A percentile compares a stretch with the other conserved stretches of the same genome.
phyloP scores from a whole-genome alignment of 2,329 filamentous ascomycete species.

The Gnomoniopsis sp. region DNA sequence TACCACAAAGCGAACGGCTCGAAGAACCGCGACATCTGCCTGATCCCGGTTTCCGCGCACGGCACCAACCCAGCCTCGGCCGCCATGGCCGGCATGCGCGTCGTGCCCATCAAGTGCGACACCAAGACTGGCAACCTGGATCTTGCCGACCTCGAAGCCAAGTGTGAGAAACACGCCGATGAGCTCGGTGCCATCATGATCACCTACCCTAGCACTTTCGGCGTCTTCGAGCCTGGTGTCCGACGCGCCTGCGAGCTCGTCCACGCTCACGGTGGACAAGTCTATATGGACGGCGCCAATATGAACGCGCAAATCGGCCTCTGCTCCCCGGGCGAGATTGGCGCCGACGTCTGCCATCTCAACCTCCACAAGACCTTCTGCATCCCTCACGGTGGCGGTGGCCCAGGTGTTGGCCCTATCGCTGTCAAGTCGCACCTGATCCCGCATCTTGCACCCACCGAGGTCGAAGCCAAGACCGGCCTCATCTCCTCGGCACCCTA shows the following conservation, averaged over 20 bases:
- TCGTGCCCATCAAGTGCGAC: constrained; percentile 90
- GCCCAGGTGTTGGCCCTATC: constrained; percentile 90
- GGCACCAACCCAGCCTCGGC: constrained; percentile 95
- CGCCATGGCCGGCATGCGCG: constrained; percentile 93
- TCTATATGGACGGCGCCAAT: constrained; percentile 98
- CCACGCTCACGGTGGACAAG: constrained; percentile 83
- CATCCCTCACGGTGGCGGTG: constrained; percentile 92
- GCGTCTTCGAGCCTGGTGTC: constrained; percentile 88
- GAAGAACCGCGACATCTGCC: constrained; percentile 80
- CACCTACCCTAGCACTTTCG: constrained; percentile 92
- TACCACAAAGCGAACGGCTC: constrained; percentile 68
- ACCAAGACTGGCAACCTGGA: constrained; percentile 84
- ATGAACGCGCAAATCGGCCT: constrained; percentile 98
- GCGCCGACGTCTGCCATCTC: constrained; percentile 93
- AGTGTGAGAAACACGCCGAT: constrained; percentile 83
- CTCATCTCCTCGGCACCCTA: constrained; percentile 79
- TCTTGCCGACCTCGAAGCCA: constrained; percentile 77
- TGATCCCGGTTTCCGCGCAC: constrained; percentile 93
- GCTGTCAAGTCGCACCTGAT: constrained; percentile 81
- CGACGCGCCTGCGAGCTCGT: constrained; percentile 83
- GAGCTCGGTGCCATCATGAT: constrained; percentile 93
- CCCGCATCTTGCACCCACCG: constrained; percentile 65
- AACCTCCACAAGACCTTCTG: constrained; percentile 99
- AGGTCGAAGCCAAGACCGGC: constrained; percentile 46
- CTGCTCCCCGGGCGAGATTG: constrained; percentile 91